phyloP scores from a whole-genome alignment of 2,329 filamentous ascomycete genomes.

The Nemania abortiva region DNA sequence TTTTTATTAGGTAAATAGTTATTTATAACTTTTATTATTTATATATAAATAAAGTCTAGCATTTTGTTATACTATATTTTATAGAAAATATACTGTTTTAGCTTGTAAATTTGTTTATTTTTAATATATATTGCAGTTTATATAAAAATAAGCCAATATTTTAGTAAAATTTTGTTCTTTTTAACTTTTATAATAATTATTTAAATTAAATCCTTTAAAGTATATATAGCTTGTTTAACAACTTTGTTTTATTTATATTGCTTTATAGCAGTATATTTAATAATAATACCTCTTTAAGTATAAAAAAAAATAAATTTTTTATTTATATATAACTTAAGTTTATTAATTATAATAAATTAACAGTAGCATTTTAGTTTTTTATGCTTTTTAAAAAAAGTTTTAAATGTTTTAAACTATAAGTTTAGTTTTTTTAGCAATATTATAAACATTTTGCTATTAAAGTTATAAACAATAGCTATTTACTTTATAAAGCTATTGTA shows the following conservation, averaged over 20 bases:
- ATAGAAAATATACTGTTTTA: neutral
- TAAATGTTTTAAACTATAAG: neutral
- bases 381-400: neutral
- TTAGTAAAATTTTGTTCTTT: too few species aligned
- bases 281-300: neutral
- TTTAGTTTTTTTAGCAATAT: neutral
- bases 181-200: too few species aligned
- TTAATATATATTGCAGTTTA: neutral
- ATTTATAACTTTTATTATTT: neutral
- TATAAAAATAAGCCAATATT: too few species aligned
- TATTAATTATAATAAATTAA: neutral
- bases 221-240: neutral
- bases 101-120: neutral
- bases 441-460: neutral
- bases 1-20: neutral
- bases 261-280: neutral
- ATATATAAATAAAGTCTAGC: neutral
- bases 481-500: neutral
- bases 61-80: too few species aligned
- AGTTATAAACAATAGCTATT: too few species aligned
- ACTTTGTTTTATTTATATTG: neutral
- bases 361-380: neutral
- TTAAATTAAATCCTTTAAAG: neutral
- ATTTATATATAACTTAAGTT: neutral
- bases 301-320: neutral